A percentile compares a stretch with the other conserved stretches of the same genome.
Conservation (phyloP, 352 stramenopile genomes). For the Phytophthora uliginosa region DNA sequence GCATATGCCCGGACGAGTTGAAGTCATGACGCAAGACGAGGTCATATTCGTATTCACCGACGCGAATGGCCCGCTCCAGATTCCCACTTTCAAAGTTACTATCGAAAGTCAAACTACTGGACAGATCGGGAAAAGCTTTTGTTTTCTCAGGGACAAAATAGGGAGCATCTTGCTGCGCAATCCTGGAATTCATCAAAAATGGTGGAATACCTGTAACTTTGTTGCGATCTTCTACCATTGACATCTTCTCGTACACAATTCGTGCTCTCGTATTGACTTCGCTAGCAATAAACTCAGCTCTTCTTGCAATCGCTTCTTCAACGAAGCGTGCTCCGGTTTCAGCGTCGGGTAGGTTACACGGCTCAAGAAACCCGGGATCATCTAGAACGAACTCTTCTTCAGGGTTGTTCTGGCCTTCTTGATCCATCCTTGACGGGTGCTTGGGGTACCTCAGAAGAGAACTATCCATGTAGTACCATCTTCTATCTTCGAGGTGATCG, state of each 20-base stretch:
- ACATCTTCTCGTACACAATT: slow-evolving; percentile 68
- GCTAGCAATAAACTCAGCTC: slow-evolving; percentile 48
- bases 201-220: slow-evolving; percentile 23
- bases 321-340: slow-evolving; percentile 27
- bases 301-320: slow-evolving; percentile 23
- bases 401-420: slow-evolving; percentile 23
- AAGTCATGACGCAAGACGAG: slow-evolving; percentile 90
- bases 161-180: slow-evolving; percentile 16
- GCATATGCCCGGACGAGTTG: slow-evolving; percentile 85
- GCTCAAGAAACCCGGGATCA: slow-evolving; percentile 36
- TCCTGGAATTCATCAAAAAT: slow-evolving; percentile 30
- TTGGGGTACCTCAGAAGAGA: slow-evolving; percentile 44
- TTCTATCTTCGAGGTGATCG: slow-evolving; percentile 37
- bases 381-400: slow-evolving; percentile 40
- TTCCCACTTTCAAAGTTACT: slow-evolving; percentile 95
- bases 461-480: slow-evolving; percentile 39
- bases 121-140: slow-evolving; percentile 22
- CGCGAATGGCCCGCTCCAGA: slow-evolving; percentile 84
- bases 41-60: slow-evolving; percentile 92
- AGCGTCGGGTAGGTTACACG: slow-evolving; percentile 23
- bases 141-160: slow-evolving; percentile 53
- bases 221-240: slow-evolving; percentile 32
- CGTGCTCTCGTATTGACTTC: slow-evolving; percentile 46
- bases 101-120: slow-evolving; percentile 87
- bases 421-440: slow-evolving; percentile 36